These are phyloP conservation scores for Fraxinus baroniana DNA, from an alignment of 305 asterid species.

Conservation along the genomic window DNA sequence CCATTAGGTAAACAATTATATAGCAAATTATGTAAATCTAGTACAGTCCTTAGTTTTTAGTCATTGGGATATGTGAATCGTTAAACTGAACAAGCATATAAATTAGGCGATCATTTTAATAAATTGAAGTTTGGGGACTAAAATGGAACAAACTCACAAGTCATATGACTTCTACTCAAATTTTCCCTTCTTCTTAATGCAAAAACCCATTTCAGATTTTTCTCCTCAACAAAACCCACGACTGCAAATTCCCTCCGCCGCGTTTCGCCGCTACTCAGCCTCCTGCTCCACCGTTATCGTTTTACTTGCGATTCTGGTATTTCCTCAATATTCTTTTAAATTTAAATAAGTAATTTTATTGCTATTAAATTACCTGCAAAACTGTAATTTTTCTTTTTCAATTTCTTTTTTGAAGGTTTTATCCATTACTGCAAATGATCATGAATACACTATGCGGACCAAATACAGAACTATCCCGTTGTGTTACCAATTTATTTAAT, in stretches of 20 bases:
- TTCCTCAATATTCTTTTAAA: not conserved
- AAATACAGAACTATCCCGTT: conserved; percentile 38
- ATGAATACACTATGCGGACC: conserved; percentile 52
- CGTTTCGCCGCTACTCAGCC: not conserved
- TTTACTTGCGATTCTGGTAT: not conserved
- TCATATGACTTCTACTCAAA: not conserved
- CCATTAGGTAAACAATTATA: too few relatives aligned
- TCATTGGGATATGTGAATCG: not conserved
- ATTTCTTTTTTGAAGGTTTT: not conserved
- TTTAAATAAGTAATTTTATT: not conserved
- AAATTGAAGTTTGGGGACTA: not conserved
- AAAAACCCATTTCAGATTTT: not conserved
- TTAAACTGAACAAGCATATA: not conserved
- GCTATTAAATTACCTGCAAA: not conserved
- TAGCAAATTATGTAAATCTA: too few relatives aligned
- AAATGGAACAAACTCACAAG: not conserved
- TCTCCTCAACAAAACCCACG: not conserved
- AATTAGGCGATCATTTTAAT: not conserved
- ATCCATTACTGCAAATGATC: not conserved
- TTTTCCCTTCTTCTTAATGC: not conserved
- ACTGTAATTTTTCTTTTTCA: not conserved
- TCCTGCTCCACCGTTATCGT: not conserved
- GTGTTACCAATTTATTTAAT: conserved; percentile 29
- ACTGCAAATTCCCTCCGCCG: not conserved
- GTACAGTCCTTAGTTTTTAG: not conserved